Conservation (phyloP, 1,284 basidiomycete genomes). For the Ceratobasidium papillatum region DNA sequence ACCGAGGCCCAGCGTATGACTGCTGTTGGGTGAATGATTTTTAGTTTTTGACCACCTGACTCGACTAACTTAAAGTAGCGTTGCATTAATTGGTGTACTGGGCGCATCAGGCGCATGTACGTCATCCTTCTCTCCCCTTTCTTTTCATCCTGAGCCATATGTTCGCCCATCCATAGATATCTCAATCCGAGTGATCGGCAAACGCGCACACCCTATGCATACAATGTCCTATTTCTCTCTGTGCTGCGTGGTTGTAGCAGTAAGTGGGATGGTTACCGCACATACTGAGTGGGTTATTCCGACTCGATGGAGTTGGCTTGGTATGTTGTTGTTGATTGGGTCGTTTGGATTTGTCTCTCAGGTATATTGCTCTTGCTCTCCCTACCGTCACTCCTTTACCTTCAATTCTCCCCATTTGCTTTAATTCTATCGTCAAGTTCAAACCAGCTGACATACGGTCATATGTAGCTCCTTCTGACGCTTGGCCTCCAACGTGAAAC, state of each 20-base stretch:
- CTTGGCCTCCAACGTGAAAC: conserved; percentile 73
- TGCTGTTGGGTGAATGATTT: conserved; percentile 46
- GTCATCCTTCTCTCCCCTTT: not conserved
- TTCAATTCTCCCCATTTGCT: too few relatives aligned
- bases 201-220: conserved; percentile 57
- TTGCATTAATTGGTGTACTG: conserved; percentile 48
- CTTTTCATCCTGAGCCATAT: too few relatives aligned
- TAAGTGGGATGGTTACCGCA: conserved; percentile 51
- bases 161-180: conserved; percentile 48
- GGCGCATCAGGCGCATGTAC: conserved; percentile 45
- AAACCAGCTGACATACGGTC: not conserved
- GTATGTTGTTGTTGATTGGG: conserved; percentile 40
- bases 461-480: conserved; percentile 60
- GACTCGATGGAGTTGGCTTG: conserved; percentile 21
- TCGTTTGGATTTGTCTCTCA: conserved; percentile 42
- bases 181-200: conserved; percentile 56
- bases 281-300: conserved; percentile 8
- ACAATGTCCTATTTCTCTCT: conserved; percentile 56
- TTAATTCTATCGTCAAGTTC: not conserved
- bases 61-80: conserved; percentile 36
- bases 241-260: conserved; percentile 36
- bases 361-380: conserved; percentile 11
- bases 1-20: conserved; percentile 47
- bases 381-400: too few relatives aligned
- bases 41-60: not conserved